Evolutionary conservation across 2,329 filamentous ascomycete genomes (phyloP).

Genomic region (Penicillium hesseltinei): DNA sequence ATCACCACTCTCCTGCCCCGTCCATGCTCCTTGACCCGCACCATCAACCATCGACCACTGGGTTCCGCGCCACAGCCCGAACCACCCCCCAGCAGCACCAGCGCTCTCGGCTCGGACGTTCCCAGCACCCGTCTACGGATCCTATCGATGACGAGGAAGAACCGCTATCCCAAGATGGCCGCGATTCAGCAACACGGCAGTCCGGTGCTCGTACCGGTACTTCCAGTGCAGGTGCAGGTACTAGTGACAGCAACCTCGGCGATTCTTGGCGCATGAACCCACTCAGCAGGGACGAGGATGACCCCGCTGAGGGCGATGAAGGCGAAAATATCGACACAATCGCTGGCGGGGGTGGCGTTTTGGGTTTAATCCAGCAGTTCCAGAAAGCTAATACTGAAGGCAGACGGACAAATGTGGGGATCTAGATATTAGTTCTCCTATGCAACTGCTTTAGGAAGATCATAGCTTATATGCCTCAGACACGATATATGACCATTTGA

Average conservation of each 20-base stretch:
- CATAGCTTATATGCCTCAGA: background rate
- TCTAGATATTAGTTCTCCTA: conserved; percentile 20
- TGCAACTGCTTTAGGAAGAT: background rate
- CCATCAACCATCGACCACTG: conserved; percentile 45
- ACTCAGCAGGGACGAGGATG: conserved; percentile 31
- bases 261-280: conserved; percentile 51
- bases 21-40: conserved; percentile 49
- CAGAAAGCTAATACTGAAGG: conserved; percentile 54
- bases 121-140: conserved; percentile 26
- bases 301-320: conserved; percentile 47
- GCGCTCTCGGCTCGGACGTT: conserved; percentile 33
- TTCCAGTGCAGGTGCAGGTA: conserved; percentile 39
- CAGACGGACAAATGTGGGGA: conserved; percentile 37
- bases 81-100: conserved; percentile 21
- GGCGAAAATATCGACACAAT: conserved; percentile 49
- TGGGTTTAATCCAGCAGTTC: conserved; percentile 67
- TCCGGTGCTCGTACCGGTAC: conserved; percentile 27
- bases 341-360: conserved; percentile 55
- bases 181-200: conserved; percentile 16
- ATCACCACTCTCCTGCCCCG: conserved; percentile 38
- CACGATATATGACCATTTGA: conserved; percentile 6
- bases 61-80: conserved; percentile 32
- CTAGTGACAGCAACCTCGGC: conserved; percentile 59
- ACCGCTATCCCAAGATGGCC: conserved; percentile 16
- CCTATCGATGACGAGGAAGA: conserved; percentile 36